Conservation (phyloP, 805 yeast genomes). For the Wickerhamiella kurtzmanii region DNA sequence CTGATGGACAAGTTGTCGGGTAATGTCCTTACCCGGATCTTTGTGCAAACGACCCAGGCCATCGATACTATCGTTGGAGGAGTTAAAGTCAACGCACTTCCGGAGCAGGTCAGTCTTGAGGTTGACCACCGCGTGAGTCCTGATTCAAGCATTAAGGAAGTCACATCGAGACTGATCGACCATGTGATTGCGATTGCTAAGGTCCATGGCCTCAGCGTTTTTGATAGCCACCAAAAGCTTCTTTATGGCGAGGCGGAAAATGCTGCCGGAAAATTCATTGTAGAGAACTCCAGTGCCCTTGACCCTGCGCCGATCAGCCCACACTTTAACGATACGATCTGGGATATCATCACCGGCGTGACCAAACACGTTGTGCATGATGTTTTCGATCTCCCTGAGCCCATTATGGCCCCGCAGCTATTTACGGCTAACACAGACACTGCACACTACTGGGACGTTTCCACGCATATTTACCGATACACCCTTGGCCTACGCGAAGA, state of each 20-base stretch:
- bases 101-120: constrained; percentile 42
- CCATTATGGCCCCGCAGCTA: constrained; percentile 42
- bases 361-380: constrained; percentile 46
- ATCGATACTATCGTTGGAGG: constrained; percentile 59
- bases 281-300: constrained; percentile 24
- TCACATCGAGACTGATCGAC: constrained; percentile 24
- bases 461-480: constrained; percentile 48
- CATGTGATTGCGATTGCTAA: constrained; percentile 33
- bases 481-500: constrained; percentile 34
- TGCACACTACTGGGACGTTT: constrained; percentile 46
- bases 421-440: constrained; percentile 67
- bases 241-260: constrained; percentile 18
- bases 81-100: constrained; percentile 61
- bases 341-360: constrained; percentile 50
- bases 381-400: constrained; percentile 12
- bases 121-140: constrained; percentile 55
- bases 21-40: constrained; percentile 24
- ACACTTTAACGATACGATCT: constrained; percentile 26
- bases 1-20: constrained; percentile 11
- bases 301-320: constrained; percentile 49
- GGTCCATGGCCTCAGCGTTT: constrained; percentile 35
- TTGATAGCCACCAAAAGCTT: constrained; percentile 26
- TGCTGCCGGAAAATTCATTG: constrained; percentile 30
- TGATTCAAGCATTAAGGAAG: constrained; percentile 37
- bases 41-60: constrained; percentile 53